Conservation (phyloP, 345 rosid species). For the Salix koriyanagi region DNA sequence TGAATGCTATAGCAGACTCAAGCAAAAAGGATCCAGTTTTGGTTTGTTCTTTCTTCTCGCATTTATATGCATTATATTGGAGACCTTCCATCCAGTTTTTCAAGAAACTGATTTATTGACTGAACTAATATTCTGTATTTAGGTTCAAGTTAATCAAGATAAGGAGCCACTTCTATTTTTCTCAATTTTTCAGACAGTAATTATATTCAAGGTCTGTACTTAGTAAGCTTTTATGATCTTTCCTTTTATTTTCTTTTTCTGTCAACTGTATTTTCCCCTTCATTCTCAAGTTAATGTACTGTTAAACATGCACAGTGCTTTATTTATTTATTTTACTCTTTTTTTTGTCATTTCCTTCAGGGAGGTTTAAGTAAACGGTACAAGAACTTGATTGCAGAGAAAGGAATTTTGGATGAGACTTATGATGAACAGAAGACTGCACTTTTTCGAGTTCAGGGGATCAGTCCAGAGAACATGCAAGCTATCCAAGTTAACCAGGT, state of each 20-base stretch:
- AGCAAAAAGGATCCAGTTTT: constrained; percentile 54
- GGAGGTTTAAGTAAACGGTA: constrained; percentile 64
- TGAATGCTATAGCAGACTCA: constrained; percentile 48
- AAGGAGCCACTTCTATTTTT: constrained; percentile 68
- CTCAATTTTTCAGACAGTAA: constrained; percentile 46
- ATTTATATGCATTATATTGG: neutral
- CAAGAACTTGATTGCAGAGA: constrained; percentile 44
- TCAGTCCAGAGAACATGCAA: constrained; percentile 59
- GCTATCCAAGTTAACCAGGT: constrained; percentile 78
- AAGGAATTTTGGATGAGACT: constrained; percentile 40
- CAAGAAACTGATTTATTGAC: neutral
- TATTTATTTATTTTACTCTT: neutral
- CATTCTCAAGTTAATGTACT: neutral
- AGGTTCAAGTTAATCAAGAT: constrained; percentile 63
- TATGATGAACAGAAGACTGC: constrained; percentile 43
- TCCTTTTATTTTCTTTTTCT: neutral
- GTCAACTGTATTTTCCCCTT: neutral
- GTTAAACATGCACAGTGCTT: too few species aligned
- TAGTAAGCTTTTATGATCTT: neutral
- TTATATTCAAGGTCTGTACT: constrained; percentile 54
- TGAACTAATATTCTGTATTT: constrained; percentile 22
- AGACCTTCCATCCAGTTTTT: neutral
- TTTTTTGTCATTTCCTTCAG: constrained; percentile 32
- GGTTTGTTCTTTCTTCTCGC: constrained; percentile 40
- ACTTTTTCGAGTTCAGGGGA: constrained; percentile 75